Conservation (phyloP, 1,284 basidiomycete genomes). For the Ganoderma meredithae region DNA sequence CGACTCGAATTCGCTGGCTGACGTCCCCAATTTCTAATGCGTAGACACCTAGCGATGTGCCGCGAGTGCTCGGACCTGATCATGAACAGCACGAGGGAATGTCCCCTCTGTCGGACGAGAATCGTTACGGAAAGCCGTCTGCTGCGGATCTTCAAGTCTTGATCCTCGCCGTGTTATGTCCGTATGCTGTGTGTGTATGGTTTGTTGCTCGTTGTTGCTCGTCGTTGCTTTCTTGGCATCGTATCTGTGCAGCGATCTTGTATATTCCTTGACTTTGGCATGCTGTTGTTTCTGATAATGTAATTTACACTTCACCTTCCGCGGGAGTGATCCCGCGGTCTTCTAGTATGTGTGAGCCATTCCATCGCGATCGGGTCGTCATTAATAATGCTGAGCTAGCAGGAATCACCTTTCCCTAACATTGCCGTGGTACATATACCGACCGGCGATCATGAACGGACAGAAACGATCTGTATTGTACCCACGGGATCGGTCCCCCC, state of each 20-base stretch:
- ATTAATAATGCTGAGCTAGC: neutral
- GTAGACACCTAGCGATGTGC: slow-evolving; percentile 84
- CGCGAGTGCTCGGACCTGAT: slow-evolving; percentile 84
- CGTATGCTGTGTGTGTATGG: neutral
- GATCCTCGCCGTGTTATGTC: slow-evolving; percentile 22
- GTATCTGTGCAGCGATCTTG: neutral
- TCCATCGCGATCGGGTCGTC: neutral
- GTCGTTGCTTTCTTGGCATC: neutral
- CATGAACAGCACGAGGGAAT: slow-evolving; percentile 82
- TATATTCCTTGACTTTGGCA: neutral
- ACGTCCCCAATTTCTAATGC: neutral
- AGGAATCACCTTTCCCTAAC: neutral
- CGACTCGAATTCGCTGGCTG: neutral
- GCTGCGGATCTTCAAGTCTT: slow-evolving; percentile 82
- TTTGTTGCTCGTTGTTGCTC: neutral
- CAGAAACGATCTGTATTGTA: neutral
- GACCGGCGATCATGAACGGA: neutral
- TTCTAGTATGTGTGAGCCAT: neutral
- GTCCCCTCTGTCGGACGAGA: slow-evolving; percentile 85
- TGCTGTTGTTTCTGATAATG: slow-evolving; percentile 3
- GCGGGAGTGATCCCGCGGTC: neutral
- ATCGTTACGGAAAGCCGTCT: slow-evolving; percentile 85
- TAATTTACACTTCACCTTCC: neutral
- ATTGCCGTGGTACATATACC: neutral
- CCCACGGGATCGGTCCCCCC: neutral